Base-by-base conservation (phyloP, 2,329 filamentous ascomycete species). In the Colletotrichum spinosum region DNA sequence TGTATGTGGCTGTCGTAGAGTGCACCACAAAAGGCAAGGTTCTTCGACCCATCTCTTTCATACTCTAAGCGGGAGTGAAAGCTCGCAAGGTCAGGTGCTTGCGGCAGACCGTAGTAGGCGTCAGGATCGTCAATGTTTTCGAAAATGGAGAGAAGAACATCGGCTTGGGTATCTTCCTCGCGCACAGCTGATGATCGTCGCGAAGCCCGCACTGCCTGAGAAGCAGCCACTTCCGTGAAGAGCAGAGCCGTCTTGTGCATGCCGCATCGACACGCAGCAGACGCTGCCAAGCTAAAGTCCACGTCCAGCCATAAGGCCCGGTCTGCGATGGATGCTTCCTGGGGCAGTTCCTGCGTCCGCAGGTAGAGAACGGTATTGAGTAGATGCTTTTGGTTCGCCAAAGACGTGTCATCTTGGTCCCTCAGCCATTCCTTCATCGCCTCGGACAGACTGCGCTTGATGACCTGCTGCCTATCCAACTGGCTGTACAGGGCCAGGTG, bases 81-180 rank as follows among this genome's bases (percentile, higher is more conserved):
- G 10, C 91, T 93, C 13, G 86, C 83, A 13, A 99, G 79, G 62
- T 89, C 94, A 7, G 93, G 87, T 45, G 88, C 87, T 76, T 97
- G 92, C 46, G 92, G 88, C 8, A 97, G 85, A 4, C 96, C 97
- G 74, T 99, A 99, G 76, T 97, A 99, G 1, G 94, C 91, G 76
- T 99, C 96, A 2, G 94, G 95, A 72, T 99, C 97, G 73, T 97
- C 94, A 51, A 99, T 92, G 67, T 93, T 95, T 73, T 93, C 91
- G 75, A 96, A 99, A 3, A 99, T 94, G 1, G 86, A 83, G 49
- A 97, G 84, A 11, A 98, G 81, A 1, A 97, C 83, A 37, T 92
- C 88, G 4, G 86, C 84, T 7, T 92, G 86, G 34, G 89, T 80
- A 51, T 82, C 74, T 69, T 85, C 79, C 69, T 46, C 44, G 15